phyloP scores from a whole-genome alignment of 108 stramenopile species.

The Skeletonema marinoi region DNA sequence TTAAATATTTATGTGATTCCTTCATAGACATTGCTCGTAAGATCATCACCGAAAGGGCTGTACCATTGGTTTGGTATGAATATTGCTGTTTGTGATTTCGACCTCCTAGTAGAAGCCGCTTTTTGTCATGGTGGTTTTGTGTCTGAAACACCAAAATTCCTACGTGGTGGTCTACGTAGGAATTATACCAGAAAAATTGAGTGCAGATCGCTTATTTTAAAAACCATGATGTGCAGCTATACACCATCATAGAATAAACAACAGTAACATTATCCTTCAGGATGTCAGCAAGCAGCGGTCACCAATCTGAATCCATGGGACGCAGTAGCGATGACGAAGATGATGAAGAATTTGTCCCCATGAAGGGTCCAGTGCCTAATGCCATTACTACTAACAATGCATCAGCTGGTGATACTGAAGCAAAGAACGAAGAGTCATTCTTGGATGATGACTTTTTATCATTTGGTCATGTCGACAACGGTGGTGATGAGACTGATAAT shows the following conservation, averaged over 20 bases:
- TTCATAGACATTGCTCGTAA: no score
- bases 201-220: no score
- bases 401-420: background rate
- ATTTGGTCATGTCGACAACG: constrained; percentile 25
- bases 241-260: background rate
- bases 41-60: no score
- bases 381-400: background rate
- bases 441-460: constrained; percentile 39
- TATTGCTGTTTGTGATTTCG: no score
- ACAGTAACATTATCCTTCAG: background rate
- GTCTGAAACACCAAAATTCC: no score
- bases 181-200: no score
- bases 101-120: no score
- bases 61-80: no score
- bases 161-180: no score
- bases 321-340: constrained; percentile 8
- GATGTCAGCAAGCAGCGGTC: background rate
- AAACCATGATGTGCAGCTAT: no score
- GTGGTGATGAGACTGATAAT: constrained; percentile 1
- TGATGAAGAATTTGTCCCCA: constrained; percentile 5
- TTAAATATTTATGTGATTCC: no score
- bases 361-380: constrained; percentile 3
- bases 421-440: constrained; percentile 9
- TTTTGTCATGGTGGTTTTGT: no score
- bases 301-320: constrained; percentile 38